Conservation (phyloP, 805 yeast genomes). For the Candida endomychidarum region DNA sequence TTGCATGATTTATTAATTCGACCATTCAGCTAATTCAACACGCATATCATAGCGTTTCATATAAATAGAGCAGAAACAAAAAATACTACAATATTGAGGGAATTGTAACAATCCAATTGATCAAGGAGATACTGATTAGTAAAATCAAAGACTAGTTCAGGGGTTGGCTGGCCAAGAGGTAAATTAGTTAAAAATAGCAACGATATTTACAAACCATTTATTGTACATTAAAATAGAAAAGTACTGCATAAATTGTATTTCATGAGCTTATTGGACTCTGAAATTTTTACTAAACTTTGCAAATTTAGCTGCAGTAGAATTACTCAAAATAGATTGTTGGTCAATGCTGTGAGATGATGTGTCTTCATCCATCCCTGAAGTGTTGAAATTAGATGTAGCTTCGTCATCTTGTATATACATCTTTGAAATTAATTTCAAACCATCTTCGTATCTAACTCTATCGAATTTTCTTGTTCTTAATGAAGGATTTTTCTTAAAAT, state of each 20-base stretch:
- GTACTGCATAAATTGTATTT: slow-evolving; percentile 1
- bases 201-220: too few species aligned
- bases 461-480: slow-evolving; percentile 57
- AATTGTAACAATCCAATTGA: too few species aligned
- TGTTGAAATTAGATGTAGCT: slow-evolving; percentile 12
- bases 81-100: too few species aligned
- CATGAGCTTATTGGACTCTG: slow-evolving; percentile 12
- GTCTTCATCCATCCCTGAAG: slow-evolving; percentile 12
- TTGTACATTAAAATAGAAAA: too few species aligned
- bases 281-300: slow-evolving; percentile 30
- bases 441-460: slow-evolving; percentile 72
- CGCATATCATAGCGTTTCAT: too few species aligned
- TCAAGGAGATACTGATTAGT: too few species aligned
- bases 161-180: too few species aligned
- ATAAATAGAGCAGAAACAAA: too few species aligned
- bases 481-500: slow-evolving; percentile 52
- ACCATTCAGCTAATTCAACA: too few species aligned
- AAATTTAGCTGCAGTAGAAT: slow-evolving; percentile 29
- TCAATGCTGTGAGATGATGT: slow-evolving; percentile 18
- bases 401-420: slow-evolving; percentile 27
- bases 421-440: slow-evolving; percentile 58
- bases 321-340: slow-evolving; percentile 24
- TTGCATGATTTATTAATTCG: too few species aligned
- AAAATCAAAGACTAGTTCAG: too few species aligned
- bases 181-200: too few species aligned